Conservation (phyloP, 1,284 basidiomycete species). For the Marasmius fiardii region DNA sequence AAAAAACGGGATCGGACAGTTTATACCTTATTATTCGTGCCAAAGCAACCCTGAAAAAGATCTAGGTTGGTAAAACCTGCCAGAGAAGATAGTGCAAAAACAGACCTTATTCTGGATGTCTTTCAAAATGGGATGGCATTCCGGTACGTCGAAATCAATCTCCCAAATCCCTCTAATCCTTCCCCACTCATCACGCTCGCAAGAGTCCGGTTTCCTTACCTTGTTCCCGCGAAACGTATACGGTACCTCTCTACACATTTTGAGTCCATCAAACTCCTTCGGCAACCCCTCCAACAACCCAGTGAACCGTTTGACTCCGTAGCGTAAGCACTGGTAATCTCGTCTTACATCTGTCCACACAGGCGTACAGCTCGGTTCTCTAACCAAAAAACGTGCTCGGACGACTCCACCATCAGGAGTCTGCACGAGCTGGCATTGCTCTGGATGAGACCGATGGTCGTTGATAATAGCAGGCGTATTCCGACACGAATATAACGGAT, state of each 20-base stretch:
- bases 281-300: background rate
- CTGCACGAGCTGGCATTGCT: background rate
- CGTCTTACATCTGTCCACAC: background rate
- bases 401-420: background rate
- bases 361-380: background rate
- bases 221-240: background rate
- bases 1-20: background rate
- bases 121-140: background rate
- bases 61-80: background rate
- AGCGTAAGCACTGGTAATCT: background rate
- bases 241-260: background rate
- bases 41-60: background rate
- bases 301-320: background rate
- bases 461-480: background rate
- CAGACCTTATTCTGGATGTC: background rate
- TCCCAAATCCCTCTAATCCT: background rate
- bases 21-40: background rate
- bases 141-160: background rate
- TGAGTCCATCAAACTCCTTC: background rate
- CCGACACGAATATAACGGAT: background rate
- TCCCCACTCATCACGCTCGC: background rate
- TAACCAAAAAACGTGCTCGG: background rate
- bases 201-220: background rate
- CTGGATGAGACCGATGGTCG: background rate
- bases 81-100: background rate